Conservation (phyloP, 768 basidiomycete species). For the Mycena crocata region DNA sequence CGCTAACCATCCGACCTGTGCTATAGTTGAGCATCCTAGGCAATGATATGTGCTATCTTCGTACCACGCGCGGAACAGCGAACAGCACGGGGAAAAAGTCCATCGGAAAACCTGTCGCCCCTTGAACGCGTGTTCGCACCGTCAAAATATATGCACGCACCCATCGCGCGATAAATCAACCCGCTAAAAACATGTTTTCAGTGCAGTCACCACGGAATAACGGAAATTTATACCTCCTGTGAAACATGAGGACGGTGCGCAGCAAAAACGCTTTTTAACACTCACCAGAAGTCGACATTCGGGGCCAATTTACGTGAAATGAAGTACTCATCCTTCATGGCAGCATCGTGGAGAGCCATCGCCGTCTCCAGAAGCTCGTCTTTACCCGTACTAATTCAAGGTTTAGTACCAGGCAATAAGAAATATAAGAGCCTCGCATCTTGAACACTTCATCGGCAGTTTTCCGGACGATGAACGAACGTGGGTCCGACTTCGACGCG, state of each 20-base stretch:
- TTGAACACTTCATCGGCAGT: slow-evolving; percentile 94
- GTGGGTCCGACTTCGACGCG: slow-evolving; percentile 79
- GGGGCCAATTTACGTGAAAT: slow-evolving; percentile 83
- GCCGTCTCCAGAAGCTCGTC: slow-evolving; percentile 90
- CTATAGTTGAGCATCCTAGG: too few species aligned
- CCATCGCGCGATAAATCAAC: slow-evolving; percentile 93
- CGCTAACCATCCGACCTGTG: slow-evolving; percentile 92
- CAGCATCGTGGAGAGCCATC: slow-evolving; percentile 88
- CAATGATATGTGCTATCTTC: too few species aligned
- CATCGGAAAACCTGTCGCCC: slow-evolving; percentile 80
- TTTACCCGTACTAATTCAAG: slow-evolving; percentile 73
- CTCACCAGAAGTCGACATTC: slow-evolving; percentile 93
- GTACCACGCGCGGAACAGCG: slow-evolving; percentile 92
- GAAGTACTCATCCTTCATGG: slow-evolving; percentile 93
- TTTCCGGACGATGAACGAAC: slow-evolving; percentile 91
- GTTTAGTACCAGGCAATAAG: not conserved
- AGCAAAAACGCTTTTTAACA: slow-evolving; percentile 12
- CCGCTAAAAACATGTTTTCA: slow-evolving; percentile 60
- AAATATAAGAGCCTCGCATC: slow-evolving; percentile 61
- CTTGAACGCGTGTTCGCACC: slow-evolving; percentile 11
- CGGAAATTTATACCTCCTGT: slow-evolving; percentile 64
- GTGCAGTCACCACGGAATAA: slow-evolving; percentile 5
- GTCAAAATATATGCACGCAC: slow-evolving; percentile 51
- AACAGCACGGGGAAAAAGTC: slow-evolving; percentile 97
- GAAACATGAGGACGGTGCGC: slow-evolving; percentile 32